A percentile compares a stretch with the other conserved stretches of the same genome.
phyloP scores from a whole-genome alignment of 1,284 basidiomycete species.

The Xanthoconium separans region DNA sequence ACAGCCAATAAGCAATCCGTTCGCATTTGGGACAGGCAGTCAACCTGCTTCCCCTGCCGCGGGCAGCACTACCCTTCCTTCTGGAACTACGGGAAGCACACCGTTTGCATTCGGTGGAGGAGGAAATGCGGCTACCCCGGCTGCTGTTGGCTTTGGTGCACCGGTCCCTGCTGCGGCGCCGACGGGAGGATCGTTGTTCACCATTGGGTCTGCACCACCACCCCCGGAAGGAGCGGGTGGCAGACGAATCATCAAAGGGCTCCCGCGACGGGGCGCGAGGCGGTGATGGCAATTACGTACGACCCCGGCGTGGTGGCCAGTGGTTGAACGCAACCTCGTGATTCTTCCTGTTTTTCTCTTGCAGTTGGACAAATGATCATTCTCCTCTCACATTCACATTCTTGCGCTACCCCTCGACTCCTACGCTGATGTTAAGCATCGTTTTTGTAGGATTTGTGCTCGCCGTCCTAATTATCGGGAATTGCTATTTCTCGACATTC shows the following conservation, averaged over 20 bases:
- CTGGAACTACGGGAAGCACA: constrained; percentile 41
- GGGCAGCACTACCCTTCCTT: constrained; percentile 33
- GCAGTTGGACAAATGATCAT: constrained; percentile 12
- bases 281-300: constrained; percentile 19
- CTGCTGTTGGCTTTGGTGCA: constrained; percentile 42
- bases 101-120: constrained; percentile 37
- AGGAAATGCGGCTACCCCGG: constrained; percentile 31
- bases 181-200: constrained; percentile 47
- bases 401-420: constrained; percentile 16
- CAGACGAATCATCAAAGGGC: constrained; percentile 53
- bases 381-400: constrained; percentile 3
- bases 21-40: constrained; percentile 35
- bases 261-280: constrained; percentile 44
- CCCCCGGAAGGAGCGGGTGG: constrained; percentile 34
- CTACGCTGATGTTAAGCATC: constrained; percentile 27
- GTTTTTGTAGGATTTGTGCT: constrained; percentile 8
- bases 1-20: constrained; percentile 27
- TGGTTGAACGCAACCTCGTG: constrained; percentile 10
- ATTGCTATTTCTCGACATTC: constrained; percentile 12
- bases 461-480: constrained; percentile 9
- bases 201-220: constrained; percentile 52
- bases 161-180: constrained; percentile 34
- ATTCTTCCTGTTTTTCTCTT: constrained; percentile 11
- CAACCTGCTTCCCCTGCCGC: constrained; percentile 61
- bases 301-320: constrained; percentile 13